A percentile compares a stretch with the other conserved stretches of the same genome.
Evolutionary conservation across 495 filamentous ascomycete species (phyloP).

Genomic region (Terfezia claveryi): DNA sequence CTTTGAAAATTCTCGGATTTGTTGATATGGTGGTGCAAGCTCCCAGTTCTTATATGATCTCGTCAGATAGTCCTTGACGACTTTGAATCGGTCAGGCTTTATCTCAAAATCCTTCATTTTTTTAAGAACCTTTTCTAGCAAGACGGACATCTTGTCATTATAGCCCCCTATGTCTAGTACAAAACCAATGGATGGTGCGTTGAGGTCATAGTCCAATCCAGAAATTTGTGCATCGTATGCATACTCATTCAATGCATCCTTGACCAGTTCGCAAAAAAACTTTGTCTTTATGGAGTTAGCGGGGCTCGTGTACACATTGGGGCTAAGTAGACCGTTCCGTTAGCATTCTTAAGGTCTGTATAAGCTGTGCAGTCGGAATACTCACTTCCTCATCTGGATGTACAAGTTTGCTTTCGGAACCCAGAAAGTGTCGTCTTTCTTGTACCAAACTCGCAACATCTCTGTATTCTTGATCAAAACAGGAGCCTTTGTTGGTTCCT

Average conservation of each 20-base stretch:
- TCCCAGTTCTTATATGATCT: conserved; percentile 67
- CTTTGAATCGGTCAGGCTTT: conserved; percentile 62
- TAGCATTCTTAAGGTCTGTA: neutral
- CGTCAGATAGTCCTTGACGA: conserved; percentile 68
- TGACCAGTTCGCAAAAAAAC: conserved; percentile 68
- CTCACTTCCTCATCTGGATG: conserved; percentile 47
- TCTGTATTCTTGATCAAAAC: conserved; percentile 76
- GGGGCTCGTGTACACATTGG: conserved; percentile 53
- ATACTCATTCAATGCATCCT: conserved; percentile 81
- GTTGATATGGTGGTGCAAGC: conserved; percentile 67
- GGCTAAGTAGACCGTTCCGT: conserved; percentile 15
- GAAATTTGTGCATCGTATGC: conserved; percentile 92
- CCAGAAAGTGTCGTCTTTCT: conserved; percentile 98
- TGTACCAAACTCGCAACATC: conserved; percentile 74
- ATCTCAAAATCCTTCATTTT: conserved; percentile 72
- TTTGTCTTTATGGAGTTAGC: conserved; percentile 53
- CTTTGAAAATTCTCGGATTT: conserved; percentile 63
- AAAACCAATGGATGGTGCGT: conserved; percentile 45
- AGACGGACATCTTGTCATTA: conserved; percentile 82
- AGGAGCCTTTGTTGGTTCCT: conserved; percentile 49
- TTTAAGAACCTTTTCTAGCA: conserved; percentile 73
- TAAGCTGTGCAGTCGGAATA: neutral
- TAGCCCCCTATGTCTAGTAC: conserved; percentile 70
- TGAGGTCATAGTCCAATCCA: conserved; percentile 64
- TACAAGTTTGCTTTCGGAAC: conserved; percentile 81